Base-by-base conservation (phyloP, 2,329 filamentous ascomycete species). In the Claviceps sp. region DNA sequence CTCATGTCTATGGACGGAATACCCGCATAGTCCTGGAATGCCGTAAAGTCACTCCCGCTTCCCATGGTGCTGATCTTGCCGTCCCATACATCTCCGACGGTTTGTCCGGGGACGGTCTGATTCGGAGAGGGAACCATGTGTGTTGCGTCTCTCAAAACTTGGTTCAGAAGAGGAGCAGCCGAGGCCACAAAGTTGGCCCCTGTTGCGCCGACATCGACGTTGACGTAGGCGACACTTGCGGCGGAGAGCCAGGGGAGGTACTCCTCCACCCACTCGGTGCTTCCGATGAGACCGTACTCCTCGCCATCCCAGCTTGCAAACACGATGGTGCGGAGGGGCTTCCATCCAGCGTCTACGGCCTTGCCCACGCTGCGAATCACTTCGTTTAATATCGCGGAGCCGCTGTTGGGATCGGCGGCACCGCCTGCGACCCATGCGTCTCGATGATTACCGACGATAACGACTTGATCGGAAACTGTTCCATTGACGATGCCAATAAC, bases 401-500 rank as follows among this genome's bases (percentile, higher is more conserved):
- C 88, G 56, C 84, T 87, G 71, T 91, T 91, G 1, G 88, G 88
- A 59, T 94, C 88, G 13, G 76, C 85, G 16, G 87, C 86, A 24
- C 88, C 87, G n/a, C 88, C 88, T 19, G 84, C 83, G 60, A 91
- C 84, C 88, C 88, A 94, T 0, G 90, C 87, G 67, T 95, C 89
- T 38, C 89, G 81, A 63, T 95, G 90, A 62, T 95, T 95, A n/a
- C 90, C 89, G 37, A 97, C 71, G 3, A 98, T 77, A 46, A 98
- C 74, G 1, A 95, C 89, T 62, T 96, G 89, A 60, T 95, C 82
- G 0, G 82, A 74, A 39, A 93, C 81, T 0, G 85, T 86, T 10
- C 91, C 93, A 60, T 95, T 95, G 65, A 98, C 87, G 46, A 93
- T 74, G 45, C 91, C 91, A 57, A 97, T 91, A 2, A 93, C 87